phyloP scores from a whole-genome alignment of 306 rosid species.

The Psophocarpus tetragonolobus region DNA sequence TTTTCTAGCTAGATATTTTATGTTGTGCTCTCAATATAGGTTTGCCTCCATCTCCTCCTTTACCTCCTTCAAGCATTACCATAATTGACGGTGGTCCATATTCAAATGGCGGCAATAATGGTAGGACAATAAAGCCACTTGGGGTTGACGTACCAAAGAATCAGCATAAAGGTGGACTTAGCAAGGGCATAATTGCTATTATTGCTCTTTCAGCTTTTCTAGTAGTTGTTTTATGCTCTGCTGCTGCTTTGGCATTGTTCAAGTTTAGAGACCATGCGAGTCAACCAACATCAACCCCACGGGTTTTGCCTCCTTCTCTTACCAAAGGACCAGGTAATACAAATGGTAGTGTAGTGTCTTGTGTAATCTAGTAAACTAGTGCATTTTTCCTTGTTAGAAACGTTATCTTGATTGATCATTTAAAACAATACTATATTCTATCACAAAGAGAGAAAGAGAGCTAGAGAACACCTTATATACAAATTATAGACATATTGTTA shows the following conservation, averaged over 20 bases:
- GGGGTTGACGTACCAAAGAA: conserved; percentile 75
- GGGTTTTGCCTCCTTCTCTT: conserved; percentile 50
- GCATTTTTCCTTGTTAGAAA: conserved; percentile 2
- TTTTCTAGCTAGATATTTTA: conserved; percentile 28
- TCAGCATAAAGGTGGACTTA: conserved; percentile 60
- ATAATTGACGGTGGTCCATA: conserved; percentile 68
- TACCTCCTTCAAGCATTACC: conserved; percentile 59
- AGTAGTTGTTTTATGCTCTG: conserved; percentile 64
- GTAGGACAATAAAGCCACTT: conserved; percentile 74
- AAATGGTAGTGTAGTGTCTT: conserved; percentile 7
- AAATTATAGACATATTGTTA: neutral
- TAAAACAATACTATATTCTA: neutral
- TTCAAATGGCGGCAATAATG: conserved; percentile 51
- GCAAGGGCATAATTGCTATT: conserved; percentile 63
- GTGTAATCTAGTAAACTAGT: neutral
- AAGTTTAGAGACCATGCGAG: conserved; percentile 51
- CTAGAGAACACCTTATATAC: neutral
- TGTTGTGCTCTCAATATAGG: conserved; percentile 51
- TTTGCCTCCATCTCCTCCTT: conserved; percentile 89
- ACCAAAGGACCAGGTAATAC: conserved; percentile 70
- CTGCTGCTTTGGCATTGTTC: conserved; percentile 67
- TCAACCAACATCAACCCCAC: conserved; percentile 53
- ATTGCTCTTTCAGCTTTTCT: conserved; percentile 69
- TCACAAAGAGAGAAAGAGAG: neutral
- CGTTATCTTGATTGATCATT: conserved; percentile 17